Percentiles rank a stretch among this genome's conserved stretches.
Conservation (phyloP, 139 green algal genomes). For the Chlamydomonas sp. region DNA sequence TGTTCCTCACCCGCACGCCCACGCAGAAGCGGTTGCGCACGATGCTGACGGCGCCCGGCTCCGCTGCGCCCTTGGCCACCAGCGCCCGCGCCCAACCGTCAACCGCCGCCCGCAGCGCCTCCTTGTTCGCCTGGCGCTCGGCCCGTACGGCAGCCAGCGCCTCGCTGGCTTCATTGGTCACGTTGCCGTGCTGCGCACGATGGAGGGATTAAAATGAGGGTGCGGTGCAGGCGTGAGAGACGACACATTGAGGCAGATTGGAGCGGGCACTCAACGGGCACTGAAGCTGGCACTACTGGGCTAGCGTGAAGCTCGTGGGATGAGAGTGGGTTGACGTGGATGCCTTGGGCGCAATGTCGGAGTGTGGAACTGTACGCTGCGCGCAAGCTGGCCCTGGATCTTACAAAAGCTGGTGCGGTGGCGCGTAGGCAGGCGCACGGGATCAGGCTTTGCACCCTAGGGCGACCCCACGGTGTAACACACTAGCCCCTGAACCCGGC, state of each 20-base stretch:
- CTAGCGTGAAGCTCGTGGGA: too few relatives aligned
- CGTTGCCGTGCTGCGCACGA: conserved; percentile 40
- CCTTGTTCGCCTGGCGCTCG: conserved; percentile 56
- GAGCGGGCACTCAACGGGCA: too few relatives aligned
- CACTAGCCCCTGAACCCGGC: too few relatives aligned
- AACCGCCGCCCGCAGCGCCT: conserved; percentile 52
- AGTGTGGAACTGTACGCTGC: too few relatives aligned
- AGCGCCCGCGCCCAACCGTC: conserved; percentile 58
- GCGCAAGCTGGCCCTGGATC: too few relatives aligned
- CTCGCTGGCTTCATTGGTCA: conserved; percentile 62
- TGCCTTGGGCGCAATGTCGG: too few relatives aligned
- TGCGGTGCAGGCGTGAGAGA: background rate
- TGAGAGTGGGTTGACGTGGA: too few relatives aligned
- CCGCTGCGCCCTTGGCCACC: conserved; percentile 56
- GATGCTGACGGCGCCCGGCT: conserved; percentile 54
- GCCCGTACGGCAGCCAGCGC: conserved; percentile 54
- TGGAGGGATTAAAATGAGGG: background rate
- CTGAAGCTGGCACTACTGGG: too few relatives aligned
- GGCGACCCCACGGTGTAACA: too few relatives aligned
- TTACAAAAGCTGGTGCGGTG: too few relatives aligned
- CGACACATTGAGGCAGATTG: background rate
- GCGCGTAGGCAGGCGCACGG: too few relatives aligned
- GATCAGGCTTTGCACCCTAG: too few relatives aligned
- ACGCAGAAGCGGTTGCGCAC: conserved; percentile 56
- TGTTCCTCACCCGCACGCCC: conserved; percentile 40